These are phyloP conservation scores for Mollisiaceae sp. DNA, from an alignment of 2,329 filamentous ascomycete species.

Conservation along the genomic window DNA sequence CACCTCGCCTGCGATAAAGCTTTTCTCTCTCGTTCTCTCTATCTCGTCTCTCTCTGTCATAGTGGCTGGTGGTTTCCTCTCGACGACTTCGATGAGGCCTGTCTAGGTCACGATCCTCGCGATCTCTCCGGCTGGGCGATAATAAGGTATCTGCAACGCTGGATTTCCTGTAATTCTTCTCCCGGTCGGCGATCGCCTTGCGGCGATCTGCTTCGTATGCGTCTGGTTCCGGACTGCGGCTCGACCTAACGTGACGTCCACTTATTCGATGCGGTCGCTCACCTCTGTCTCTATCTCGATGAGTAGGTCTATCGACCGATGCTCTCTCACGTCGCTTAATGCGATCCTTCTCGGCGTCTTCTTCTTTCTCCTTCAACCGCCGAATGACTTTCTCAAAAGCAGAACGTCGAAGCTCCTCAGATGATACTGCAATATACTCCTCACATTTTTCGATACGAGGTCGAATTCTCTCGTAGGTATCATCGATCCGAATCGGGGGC, in stretches of 20 bases:
- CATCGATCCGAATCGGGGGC: conserved; percentile 75
- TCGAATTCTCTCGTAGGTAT: conserved; percentile 89
- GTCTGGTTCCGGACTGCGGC: conserved; percentile 89
- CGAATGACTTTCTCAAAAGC: conserved; percentile 94
- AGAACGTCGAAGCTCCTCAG: conserved; percentile 79
- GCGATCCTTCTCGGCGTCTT: conserved; percentile 74
- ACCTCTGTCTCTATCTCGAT: conserved; percentile 60
- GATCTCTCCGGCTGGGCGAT: conserved; percentile 46
- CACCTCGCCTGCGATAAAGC: conserved; percentile 79
- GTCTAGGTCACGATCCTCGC: conserved; percentile 45
- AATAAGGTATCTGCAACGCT: conserved; percentile 69
- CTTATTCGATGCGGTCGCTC: conserved; percentile 67
- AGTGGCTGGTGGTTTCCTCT: conserved; percentile 67
- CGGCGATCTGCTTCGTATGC: conserved; percentile 94
- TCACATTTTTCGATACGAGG: conserved; percentile 78
- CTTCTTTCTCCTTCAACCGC: conserved; percentile 88
- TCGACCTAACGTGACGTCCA: conserved; percentile 65
- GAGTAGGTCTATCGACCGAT: conserved; percentile 49
- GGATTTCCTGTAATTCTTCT: conserved; percentile 88
- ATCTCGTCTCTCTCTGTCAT: conserved; percentile 85
- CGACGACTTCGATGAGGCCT: conserved; percentile 56
- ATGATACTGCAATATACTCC: conserved; percentile 82
- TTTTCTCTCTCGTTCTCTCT: conserved; percentile 91
- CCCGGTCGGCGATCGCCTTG: conserved; percentile 90
- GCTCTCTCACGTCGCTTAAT: conserved; percentile 63